Base-by-base conservation (phyloP, 2,329 filamentous ascomycete species). In the Hypoxylon sp. region DNA sequence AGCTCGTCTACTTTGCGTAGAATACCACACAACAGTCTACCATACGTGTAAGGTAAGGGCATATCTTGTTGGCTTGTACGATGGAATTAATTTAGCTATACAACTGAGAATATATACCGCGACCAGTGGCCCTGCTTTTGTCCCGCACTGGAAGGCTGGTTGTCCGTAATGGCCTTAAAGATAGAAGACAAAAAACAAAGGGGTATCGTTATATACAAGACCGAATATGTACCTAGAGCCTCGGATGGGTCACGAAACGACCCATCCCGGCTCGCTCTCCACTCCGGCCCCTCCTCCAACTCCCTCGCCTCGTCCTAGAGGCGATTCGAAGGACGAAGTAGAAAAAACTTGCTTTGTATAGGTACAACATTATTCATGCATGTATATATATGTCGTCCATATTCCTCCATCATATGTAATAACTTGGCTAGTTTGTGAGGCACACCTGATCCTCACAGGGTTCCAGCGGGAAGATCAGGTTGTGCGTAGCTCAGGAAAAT, bases 61-160 rank as follows among this genome's bases (percentile, higher is more conserved):
- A 29, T 11, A 10, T 44, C 13, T 56, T 11, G 52, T 57, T 51
- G 59, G 50, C 42, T 50, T 58, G 47, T 55, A 19, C 42, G 44
- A 66, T 69, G 69, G 66, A 73, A 75, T 75, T 71, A 75, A 74
- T 75, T 67, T 67, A 67, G 65, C 60, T 76, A 76, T 74, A 76
- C 75, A 76, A 66, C 68, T 73, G 72, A 72, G 73, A 76, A 75
- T 76, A 76, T 75, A 68, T 71, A 71, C 63, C 54, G 69, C 62
- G 61, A 67, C 72, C 63, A 51, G 60, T 48, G 52, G 51, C 63
- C 59, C 62, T 51, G 70, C 60, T 62, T 60, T 52, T 66, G 35
- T 50, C 62, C 53, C 47, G 47, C 44, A 56, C 60, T 39, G 37
- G 48, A 67, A 67, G 62, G 57, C 61, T 63, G 31, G 35, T 67